These are phyloP conservation scores for Kluyveromyces wickerhamii DNA, from an alignment of 805 yeast genomes.

Conservation along the genomic window DNA sequence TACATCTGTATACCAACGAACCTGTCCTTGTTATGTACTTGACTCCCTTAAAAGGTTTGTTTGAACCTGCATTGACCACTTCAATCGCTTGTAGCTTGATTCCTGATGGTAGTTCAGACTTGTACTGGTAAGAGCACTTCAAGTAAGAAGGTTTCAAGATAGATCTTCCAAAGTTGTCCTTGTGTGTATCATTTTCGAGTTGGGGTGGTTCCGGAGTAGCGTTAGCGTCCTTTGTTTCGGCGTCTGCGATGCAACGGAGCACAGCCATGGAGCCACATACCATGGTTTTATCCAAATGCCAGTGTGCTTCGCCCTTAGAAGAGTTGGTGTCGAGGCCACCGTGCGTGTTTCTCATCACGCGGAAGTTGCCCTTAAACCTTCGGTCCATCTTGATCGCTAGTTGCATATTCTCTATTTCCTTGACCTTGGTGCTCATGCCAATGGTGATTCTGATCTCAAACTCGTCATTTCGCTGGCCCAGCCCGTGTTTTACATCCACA, in stretches of 20 bases:
- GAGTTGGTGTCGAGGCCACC: constrained; percentile 64
- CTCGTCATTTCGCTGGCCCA: constrained; percentile 33
- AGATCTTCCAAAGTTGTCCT: too few relatives aligned
- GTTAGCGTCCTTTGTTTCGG: constrained; percentile 4
- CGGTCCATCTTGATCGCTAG: constrained; percentile 32
- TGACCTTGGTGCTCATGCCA: constrained; percentile 35
- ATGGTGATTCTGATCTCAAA: constrained; percentile 31
- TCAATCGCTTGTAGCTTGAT: constrained; percentile 58
- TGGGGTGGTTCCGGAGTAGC: neutral
- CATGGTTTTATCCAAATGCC: constrained; percentile 5
- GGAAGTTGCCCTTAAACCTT: constrained; percentile 32
- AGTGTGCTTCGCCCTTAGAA: neutral
- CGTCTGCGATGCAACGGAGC: constrained; percentile 4
- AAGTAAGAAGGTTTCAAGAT: neutral
- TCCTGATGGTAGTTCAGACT: constrained; percentile 73
- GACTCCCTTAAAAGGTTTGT: constrained; percentile 83
- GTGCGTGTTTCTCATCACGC: constrained; percentile 56
- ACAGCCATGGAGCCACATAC: constrained; percentile 4
- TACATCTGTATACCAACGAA: constrained; percentile 31
- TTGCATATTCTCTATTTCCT: constrained; percentile 39
- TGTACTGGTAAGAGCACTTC: constrained; percentile 37
- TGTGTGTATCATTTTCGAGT: too few relatives aligned
- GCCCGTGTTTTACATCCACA: constrained; percentile 24
- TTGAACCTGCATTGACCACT: constrained; percentile 44
- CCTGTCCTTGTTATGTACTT: constrained; percentile 66